Conservation (phyloP, 2,329 filamentous ascomycete genomes). For the Helotiales sp. region DNA sequence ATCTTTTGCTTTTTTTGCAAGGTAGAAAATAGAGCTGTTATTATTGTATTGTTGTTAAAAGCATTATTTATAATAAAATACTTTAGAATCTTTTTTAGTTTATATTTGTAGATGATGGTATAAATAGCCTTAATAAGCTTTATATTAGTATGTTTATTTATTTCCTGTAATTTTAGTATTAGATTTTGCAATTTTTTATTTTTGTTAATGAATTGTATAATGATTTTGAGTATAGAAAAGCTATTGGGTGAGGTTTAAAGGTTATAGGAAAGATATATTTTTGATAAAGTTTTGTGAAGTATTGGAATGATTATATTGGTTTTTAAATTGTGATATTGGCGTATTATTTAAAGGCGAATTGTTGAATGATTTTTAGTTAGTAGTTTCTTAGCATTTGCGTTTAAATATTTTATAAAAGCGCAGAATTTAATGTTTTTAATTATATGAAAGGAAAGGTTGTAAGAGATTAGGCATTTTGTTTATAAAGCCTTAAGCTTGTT, state of each 20-base stretch:
- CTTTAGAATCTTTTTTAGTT: not conserved
- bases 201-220: no score
- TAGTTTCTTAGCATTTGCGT: not conserved
- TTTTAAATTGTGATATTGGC: not conserved
- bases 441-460: not conserved
- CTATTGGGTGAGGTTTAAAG: not conserved
- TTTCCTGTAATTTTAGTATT: no score
- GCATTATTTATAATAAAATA: no score
- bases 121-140: no score
- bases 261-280: not conserved
- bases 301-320: not conserved
- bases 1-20: not conserved
- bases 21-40: not conserved
- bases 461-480: no score
- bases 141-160: no score
- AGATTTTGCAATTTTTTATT: no score
- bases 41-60: not conserved
- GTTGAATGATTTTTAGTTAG: not conserved
- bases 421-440: not conserved
- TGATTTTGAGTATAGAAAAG: not conserved
- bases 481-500: no score
- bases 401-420: not conserved
- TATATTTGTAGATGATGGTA: no score
- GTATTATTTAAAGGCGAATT: not conserved
- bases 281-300: not conserved